These are phyloP conservation scores for Poa pratensis DNA, from an alignment of 176 grass and related monocot genomes.

Conservation along the genomic window DNA sequence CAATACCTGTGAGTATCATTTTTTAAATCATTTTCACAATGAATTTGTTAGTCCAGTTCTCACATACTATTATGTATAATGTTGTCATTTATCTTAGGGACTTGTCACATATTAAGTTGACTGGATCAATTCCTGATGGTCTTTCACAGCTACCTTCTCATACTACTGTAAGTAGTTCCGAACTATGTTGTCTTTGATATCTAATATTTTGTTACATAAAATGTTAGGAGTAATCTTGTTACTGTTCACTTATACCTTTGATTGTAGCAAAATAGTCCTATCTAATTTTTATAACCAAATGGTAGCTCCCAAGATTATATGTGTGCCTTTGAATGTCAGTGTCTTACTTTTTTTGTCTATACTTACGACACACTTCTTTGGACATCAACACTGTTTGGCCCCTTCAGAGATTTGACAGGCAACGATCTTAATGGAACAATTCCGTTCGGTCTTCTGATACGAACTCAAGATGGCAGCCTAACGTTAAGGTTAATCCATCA, in stretches of 20 bases:
- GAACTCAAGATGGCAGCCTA: slow-evolving; percentile 43
- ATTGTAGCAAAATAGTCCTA: not conserved
- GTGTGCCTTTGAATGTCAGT: not conserved
- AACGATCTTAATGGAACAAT: slow-evolving; percentile 58
- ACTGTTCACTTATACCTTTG: not conserved
- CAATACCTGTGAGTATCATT: slow-evolving; percentile 46
- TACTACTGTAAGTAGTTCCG: slow-evolving; percentile 57
- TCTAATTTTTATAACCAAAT: not conserved
- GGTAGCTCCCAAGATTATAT: not conserved
- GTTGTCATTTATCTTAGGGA: slow-evolving; percentile 47
- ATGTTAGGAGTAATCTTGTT: not conserved
- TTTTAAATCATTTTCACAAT: not conserved
- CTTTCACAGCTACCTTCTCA: slow-evolving; percentile 51
- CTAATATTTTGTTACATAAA: not conserved
- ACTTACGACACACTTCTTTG: not conserved
- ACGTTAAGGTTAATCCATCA: slow-evolving; percentile 43
- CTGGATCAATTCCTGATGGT: slow-evolving; percentile 55
- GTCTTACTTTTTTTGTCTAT: not conserved
- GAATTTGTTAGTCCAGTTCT: not conserved
- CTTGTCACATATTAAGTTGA: slow-evolving; percentile 81
- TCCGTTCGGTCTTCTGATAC: slow-evolving; percentile 52
- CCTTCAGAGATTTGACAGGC: slow-evolving; percentile 57
- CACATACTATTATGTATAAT: not conserved
- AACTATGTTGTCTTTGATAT: not conserved
- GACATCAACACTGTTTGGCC: not conserved